Percentiles rank a stretch among this genome's conserved stretches.
phyloP scores from a whole-genome alignment of 208 protist genomes.

The Herpetomonas muscarum region DNA sequence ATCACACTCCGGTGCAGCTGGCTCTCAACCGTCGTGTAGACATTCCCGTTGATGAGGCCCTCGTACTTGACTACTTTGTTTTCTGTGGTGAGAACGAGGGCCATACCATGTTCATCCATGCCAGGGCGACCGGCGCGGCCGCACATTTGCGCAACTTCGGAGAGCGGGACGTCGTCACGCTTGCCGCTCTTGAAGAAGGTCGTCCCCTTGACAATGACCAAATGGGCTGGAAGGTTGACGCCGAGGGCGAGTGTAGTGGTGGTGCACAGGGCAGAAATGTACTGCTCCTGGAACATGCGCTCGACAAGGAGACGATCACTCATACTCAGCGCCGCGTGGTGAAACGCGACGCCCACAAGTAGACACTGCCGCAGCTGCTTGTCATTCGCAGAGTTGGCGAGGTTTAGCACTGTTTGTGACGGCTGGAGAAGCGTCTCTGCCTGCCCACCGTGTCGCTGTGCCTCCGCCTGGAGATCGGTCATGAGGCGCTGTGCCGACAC shows the following conservation, averaged over 20 bases:
- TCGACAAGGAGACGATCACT: slow-evolving; percentile 81
- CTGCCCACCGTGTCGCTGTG: slow-evolving; percentile 25
- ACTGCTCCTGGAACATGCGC: slow-evolving; percentile 78
- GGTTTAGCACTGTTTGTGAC: slow-evolving; percentile 24
- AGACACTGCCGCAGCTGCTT: slow-evolving; percentile 60
- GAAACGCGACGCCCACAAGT: slow-evolving; percentile 75
- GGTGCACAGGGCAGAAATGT: slow-evolving; percentile 85
- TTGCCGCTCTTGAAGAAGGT: slow-evolving; percentile 97
- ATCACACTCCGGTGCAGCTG: slow-evolving; percentile 83
- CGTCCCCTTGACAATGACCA: slow-evolving; percentile 97
- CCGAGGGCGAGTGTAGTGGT: slow-evolving; percentile 92
- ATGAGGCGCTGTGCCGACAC: slow-evolving; percentile 61
- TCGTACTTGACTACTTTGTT: slow-evolving; percentile 56
- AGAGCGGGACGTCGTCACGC: slow-evolving; percentile 90
- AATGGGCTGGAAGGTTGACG: slow-evolving; percentile 91
- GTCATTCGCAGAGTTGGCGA: slow-evolving; percentile 50
- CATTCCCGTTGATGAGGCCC: slow-evolving; percentile 39
- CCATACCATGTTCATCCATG: slow-evolving; percentile 78
- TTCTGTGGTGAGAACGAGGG: slow-evolving; percentile 87
- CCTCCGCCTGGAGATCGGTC: slow-evolving; percentile 35
- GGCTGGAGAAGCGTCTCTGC: slow-evolving; percentile 27
- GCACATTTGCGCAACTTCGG: slow-evolving; percentile 99
- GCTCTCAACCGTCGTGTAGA: slow-evolving; percentile 63
- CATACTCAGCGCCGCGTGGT: slow-evolving; percentile 79
- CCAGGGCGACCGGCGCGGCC: slow-evolving; percentile 88